Base-by-base conservation (phyloP, 495 filamentous ascomycete species). In the Talaromyces adpressus region DNA sequence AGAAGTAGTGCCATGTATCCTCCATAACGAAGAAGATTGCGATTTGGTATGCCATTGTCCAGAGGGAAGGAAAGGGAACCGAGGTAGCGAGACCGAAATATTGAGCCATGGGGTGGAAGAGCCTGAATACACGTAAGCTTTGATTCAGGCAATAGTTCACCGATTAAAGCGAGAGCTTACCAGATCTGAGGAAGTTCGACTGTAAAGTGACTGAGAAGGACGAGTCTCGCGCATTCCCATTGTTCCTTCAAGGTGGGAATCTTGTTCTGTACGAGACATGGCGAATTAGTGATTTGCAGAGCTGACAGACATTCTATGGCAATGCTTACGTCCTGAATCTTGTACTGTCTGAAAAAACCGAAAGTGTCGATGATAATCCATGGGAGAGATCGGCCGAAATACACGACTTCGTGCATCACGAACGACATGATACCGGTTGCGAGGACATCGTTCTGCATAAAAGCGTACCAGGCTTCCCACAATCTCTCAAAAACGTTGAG, bases 1-100 rank as follows among this genome's bases (percentile, higher is more conserved):
- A 87, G 85, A 93, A 98, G 81, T 98, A 98, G 73, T 98, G 94
- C 95, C 95, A 98, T 57, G 95, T 82, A 76, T 98, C 94, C 74
- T 98, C 94, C 69, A 97, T 72, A 49, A 98, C 84, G 75, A 98
- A 98, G 82, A 98, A 97, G 70, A 97, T 80, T 41, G 88, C 84
- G 63, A 98, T 96, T 63, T 98, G 94, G 68, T 89, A 88, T 58
- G 89, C 89, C 82, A 98, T 98, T 62, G 85, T 95, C 72, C 84
- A 87, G 66, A 89, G 63, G 8, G 85, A 76, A 9, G 94, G 94
- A 82, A 98, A 98, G 7, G 95, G 94, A 56, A 97, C 89, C 56
- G 87, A 85, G 62, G 91, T 97, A 20, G 85, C 81, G 72, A 98
- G 88, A 67, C 95, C 95, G 73, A 91, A 92, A 74, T 85, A 95